Percentiles rank a stretch among this genome's conserved stretches.
Conservation (phyloP, 164 flowering plant genomes). For the Umbellularia californica region DNA sequence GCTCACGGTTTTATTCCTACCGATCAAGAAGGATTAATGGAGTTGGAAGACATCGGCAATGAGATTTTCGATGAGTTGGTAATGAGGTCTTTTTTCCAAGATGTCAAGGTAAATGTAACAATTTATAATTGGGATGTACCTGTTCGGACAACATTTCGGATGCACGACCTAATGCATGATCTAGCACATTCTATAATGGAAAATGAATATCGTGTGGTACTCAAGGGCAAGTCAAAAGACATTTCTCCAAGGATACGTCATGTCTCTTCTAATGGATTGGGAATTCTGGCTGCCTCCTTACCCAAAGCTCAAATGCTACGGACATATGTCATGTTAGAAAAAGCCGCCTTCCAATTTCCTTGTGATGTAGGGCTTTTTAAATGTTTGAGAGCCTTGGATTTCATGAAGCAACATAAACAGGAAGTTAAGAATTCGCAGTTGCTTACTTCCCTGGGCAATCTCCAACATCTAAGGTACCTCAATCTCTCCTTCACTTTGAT, state of each 20-base stretch:
- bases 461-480: slow-evolving; percentile 15
- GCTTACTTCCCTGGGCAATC: slow-evolving; percentile 3
- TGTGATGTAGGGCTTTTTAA: background rate
- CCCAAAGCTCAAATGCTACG: background rate
- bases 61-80: slow-evolving; percentile 2
- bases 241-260: background rate
- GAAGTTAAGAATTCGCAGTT: background rate
- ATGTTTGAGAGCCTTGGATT: slow-evolving; percentile 7
- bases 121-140: no score
- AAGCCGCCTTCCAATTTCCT: background rate
- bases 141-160: background rate
- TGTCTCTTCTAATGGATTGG: background rate
- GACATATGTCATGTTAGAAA: background rate
- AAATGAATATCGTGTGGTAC: background rate
- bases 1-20: slow-evolving; percentile 1
- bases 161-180: slow-evolving; percentile 11
- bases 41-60: background rate
- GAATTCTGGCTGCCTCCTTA: background rate
- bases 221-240: background rate
- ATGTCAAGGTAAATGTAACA: background rate
- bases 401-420: background rate
- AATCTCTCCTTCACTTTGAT: slow-evolving; percentile 5
- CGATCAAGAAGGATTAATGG: background rate
- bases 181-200: slow-evolving; percentile 1
- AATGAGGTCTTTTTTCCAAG: background rate